A percentile compares a stretch with the other conserved stretches of the same genome.
phyloP scores from a whole-genome alignment of 129 eudicot species.

The Saposhnikovia divaricata region DNA sequence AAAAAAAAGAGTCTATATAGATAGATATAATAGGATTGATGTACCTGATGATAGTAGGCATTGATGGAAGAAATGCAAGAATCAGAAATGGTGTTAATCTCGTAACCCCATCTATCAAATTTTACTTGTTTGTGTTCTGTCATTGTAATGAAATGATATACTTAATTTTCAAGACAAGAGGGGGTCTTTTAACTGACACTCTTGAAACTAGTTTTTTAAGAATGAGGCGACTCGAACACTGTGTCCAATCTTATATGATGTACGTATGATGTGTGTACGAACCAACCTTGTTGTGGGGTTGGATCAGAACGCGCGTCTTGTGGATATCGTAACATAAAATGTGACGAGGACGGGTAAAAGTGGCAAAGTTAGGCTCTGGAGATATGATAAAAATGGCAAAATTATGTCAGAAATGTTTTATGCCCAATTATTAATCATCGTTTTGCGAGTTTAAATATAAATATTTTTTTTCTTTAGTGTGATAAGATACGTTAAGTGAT shows the following conservation, averaged over 20 bases:
- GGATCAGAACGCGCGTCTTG: not conserved
- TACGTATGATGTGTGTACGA: not conserved
- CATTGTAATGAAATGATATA: not conserved
- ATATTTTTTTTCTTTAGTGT: no score
- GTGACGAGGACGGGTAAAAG: not conserved
- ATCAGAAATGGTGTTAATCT: slow-evolving; percentile 60
- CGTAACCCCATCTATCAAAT: slow-evolving; percentile 73
- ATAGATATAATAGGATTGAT: not conserved
- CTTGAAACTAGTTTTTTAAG: not conserved
- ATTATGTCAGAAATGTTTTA: no score
- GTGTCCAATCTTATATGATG: not conserved
- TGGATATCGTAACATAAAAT: not conserved
- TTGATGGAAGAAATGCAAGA: slow-evolving; percentile 69
- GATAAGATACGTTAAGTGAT: no score
- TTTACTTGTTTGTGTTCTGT: slow-evolving; percentile 17
- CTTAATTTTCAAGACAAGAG: not conserved
- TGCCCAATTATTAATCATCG: no score
- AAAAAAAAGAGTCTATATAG: no score
- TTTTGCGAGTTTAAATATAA: no score
- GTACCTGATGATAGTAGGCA: slow-evolving; percentile 67
- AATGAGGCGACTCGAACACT: not conserved
- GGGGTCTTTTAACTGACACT: not conserved
- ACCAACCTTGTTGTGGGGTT: not conserved
- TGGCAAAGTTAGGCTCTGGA: not conserved
- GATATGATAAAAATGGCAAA: no score